Evolutionary conservation across 2,329 filamentous ascomycete genomes (phyloP).

Genomic region (Colletotrichum echinochloae): DNA sequence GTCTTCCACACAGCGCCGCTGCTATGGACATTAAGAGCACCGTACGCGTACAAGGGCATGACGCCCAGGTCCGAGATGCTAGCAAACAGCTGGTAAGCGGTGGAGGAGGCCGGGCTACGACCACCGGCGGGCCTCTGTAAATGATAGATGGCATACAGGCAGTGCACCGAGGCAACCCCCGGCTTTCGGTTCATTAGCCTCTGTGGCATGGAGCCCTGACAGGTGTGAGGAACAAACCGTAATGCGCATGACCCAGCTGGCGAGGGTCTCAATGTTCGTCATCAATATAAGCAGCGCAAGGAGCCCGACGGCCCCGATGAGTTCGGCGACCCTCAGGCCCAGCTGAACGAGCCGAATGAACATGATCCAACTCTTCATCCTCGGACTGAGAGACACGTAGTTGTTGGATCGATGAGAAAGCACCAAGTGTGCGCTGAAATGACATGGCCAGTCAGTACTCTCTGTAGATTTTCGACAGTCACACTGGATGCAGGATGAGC

Average conservation of each 20-base stretch:
- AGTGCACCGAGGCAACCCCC: constrained; percentile 78
- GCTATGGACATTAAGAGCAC: constrained; percentile 59
- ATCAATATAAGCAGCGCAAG: constrained; percentile 84
- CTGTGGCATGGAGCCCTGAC: not conserved
- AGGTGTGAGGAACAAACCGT: constrained; percentile 67
- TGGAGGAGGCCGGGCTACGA: constrained; percentile 82
- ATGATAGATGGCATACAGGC: constrained; percentile 84
- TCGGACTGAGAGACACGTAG: constrained; percentile 74
- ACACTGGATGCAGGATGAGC: not conserved
- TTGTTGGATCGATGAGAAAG: constrained; percentile 71
- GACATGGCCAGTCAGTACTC: constrained; percentile 3
- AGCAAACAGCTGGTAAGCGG: constrained; percentile 91
- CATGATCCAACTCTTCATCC: constrained; percentile 78
- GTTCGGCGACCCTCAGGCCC: constrained; percentile 72
- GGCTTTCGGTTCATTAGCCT: constrained; percentile 65
- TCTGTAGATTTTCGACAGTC: not conserved
- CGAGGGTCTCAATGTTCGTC: constrained; percentile 70
- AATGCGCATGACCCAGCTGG: constrained; percentile 82
- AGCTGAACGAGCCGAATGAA: constrained; percentile 77
- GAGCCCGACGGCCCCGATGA: constrained; percentile 77
- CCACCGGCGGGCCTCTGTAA: constrained; percentile 76
- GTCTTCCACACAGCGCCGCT: constrained; percentile 72
- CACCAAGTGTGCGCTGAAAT: constrained; percentile 68
- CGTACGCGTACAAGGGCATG: constrained; percentile 68
- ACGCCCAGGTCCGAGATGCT: constrained; percentile 74